Evolutionary conservation across 768 basidiomycete genomes (phyloP).

Genomic region (Clavaria fumosa): DNA sequence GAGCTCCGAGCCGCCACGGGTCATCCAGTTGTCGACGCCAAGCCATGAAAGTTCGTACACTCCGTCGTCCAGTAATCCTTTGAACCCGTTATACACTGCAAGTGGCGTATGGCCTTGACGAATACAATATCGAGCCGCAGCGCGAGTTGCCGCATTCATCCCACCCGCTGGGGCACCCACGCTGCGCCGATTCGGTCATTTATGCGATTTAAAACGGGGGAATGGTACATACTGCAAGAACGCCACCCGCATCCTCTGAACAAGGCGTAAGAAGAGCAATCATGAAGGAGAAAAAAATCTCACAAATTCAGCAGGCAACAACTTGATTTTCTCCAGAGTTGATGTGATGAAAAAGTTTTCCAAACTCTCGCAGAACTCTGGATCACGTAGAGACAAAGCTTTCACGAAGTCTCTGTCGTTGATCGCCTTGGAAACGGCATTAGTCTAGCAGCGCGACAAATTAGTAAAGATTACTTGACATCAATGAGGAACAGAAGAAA

Average conservation of each 20-base stretch:
- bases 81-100: conserved; percentile 91
- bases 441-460: conserved; percentile 39
- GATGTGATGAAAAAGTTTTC: conserved; percentile 76
- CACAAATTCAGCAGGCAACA: conserved; percentile 38
- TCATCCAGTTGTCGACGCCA: conserved; percentile 91
- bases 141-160: conserved; percentile 96
- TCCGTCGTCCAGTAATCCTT: conserved; percentile 82
- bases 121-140: conserved; percentile 86
- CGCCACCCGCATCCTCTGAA: conserved; percentile 59
- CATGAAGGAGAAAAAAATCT: too few species aligned
- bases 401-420: conserved; percentile 68
- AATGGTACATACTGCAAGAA: conserved; percentile 53
- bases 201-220: conserved; percentile 7
- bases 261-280: too few species aligned
- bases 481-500: not conserved
- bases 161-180: conserved; percentile 96
- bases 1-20: conserved; percentile 92
- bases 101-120: conserved; percentile 87
- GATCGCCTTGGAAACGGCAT: conserved; percentile 72
- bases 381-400: conserved; percentile 79
- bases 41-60: conserved; percentile 86
- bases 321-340: conserved; percentile 34
- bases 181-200: too few species aligned
- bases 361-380: conserved; percentile 79
- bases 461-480: conserved; percentile 6